These are phyloP conservation scores for Ophiocordyceps unilateralis DNA, from an alignment of 2,329 filamentous ascomycete genomes.

Conservation along the genomic window DNA sequence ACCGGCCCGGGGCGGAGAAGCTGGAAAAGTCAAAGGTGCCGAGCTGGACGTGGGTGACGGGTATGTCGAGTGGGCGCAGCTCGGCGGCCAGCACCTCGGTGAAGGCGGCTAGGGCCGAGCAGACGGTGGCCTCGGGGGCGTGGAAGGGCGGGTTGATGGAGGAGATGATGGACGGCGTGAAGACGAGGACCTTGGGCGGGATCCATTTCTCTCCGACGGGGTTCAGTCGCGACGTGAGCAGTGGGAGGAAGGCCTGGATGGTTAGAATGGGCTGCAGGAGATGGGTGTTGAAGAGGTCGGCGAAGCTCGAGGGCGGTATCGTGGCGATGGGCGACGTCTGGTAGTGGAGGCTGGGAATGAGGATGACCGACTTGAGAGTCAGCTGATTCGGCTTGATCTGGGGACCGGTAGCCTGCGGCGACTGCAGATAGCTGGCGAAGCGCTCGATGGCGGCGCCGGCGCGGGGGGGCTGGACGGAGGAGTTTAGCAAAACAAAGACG, in stretches of 20 bases:
- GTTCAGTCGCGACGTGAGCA: slow-evolving; percentile 46
- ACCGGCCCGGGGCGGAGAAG: slow-evolving; percentile 31
- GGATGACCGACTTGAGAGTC: slow-evolving; percentile 59
- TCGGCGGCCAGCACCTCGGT: slow-evolving; percentile 66
- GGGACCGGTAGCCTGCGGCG: slow-evolving; percentile 59
- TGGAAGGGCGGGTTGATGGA: slow-evolving; percentile 66
- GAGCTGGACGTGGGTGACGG: slow-evolving; percentile 75
- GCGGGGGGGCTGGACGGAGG: slow-evolving; percentile 38
- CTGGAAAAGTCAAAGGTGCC: slow-evolving; percentile 76
- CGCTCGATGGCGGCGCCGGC: slow-evolving; percentile 52
- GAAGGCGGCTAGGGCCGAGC: slow-evolving; percentile 73
- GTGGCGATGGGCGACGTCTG: slow-evolving; percentile 73
- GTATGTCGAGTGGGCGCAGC: slow-evolving; percentile 56
- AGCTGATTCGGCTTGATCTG: slow-evolving; percentile 62
- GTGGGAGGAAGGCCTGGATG: slow-evolving; percentile 74
- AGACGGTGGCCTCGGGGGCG: slow-evolving; percentile 72
- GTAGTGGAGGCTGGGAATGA: slow-evolving; percentile 69
- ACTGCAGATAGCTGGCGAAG: slow-evolving; percentile 54
- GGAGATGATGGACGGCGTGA: slow-evolving; percentile 68
- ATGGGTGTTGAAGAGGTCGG: slow-evolving; percentile 82
- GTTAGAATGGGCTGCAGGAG: slow-evolving; percentile 79
- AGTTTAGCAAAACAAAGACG: background rate
- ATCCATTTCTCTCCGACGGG: slow-evolving; percentile 30
- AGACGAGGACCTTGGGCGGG: slow-evolving; percentile 53
- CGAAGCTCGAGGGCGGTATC: slow-evolving; percentile 67